These are phyloP conservation scores for Prunus salicina DNA, from an alignment of 306 rosid species.

Conservation along the genomic window DNA sequence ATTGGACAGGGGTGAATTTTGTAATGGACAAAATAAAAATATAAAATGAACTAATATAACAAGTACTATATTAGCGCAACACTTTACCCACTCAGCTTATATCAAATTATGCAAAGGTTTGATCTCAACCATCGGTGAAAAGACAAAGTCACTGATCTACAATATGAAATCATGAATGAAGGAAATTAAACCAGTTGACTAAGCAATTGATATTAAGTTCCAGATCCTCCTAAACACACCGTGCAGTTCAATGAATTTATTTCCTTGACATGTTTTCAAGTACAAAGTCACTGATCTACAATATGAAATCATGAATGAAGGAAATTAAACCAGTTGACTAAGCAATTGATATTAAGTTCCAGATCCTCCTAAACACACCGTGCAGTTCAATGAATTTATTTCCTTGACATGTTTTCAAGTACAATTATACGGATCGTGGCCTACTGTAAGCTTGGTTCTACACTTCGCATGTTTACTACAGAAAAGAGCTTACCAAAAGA, in stretches of 20 bases:
- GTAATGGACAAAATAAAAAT: not conserved
- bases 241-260: not conserved
- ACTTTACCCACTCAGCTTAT: not conserved
- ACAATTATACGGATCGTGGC: not conserved
- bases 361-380: not conserved
- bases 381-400: not conserved
- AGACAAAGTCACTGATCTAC: not conserved
- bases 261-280: not conserved
- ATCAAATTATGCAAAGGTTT: not conserved
- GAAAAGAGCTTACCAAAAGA: not conserved
- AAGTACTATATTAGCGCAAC: not conserved
- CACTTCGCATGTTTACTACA: not conserved
- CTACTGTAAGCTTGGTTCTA: not conserved
- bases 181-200: not conserved
- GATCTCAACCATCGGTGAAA: not conserved
- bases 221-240: not conserved
- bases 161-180: not conserved
- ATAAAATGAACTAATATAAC: not conserved
- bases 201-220: not conserved
- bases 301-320: not conserved
- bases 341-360: not conserved
- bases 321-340: not conserved
- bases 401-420: not conserved
- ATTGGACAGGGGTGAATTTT: not conserved
- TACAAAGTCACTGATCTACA: not conserved